Conservation (phyloP, 345 rosid species). For the Eucalyptus dawsonii region DNA sequence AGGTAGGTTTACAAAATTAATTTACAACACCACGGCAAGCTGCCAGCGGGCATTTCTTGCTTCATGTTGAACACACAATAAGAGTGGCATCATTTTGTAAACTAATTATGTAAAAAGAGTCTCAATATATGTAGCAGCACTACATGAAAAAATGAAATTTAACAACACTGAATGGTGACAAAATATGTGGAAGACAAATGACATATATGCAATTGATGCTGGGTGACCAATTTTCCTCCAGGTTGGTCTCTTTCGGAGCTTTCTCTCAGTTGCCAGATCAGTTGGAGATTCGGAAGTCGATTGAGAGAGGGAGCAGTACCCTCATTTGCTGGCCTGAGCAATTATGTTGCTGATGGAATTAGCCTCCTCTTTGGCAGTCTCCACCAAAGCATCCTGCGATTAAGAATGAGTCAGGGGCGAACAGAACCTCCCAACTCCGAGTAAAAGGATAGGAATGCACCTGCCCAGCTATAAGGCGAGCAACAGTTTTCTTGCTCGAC, state of each 20-base stretch:
- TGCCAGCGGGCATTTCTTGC: neutral
- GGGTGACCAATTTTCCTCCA: neutral
- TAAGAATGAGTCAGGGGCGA: neutral
- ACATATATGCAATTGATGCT: neutral
- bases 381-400: conserved; percentile 77
- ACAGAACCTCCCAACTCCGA: neutral
- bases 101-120: neutral
- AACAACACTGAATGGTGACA: neutral
- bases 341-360: conserved; percentile 82
- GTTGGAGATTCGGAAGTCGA: neutral
- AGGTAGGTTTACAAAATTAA: neutral
- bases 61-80: neutral
- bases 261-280: neutral
- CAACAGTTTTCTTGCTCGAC: conserved; percentile 87
- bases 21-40: neutral
- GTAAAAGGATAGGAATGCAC: conserved; percentile 3
- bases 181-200: neutral
- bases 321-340: conserved; percentile 87
- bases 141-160: neutral
- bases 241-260: neutral
- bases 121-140: neutral
- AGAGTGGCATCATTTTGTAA: neutral
- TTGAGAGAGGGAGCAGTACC: neutral
- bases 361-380: conserved; percentile 91
- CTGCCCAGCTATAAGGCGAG: conserved; percentile 80